Percentiles rank a stretch among this genome's conserved stretches.
phyloP scores from a whole-genome alignment of 371 early-diverging fungal species.

The Rhizopus microsporus region DNA sequence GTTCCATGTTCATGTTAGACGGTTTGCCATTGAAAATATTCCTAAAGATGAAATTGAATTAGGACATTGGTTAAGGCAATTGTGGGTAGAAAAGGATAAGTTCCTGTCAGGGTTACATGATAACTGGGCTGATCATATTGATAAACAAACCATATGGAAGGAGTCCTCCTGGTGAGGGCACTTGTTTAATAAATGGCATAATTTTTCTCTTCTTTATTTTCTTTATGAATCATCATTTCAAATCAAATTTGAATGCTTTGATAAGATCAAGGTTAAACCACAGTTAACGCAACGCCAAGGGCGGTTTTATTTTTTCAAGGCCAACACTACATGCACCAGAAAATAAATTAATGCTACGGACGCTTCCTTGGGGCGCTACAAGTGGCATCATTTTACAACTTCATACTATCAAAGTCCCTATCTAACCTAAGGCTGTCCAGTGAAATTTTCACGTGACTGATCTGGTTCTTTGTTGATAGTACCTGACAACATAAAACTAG shows the following conservation, averaged over 20 bases:
- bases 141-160: conserved; percentile 33
- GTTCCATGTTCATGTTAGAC: conserved; percentile 69
- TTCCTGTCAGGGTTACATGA: conserved; percentile 53
- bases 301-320: no score
- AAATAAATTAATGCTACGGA: no score
- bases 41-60: conserved; percentile 60
- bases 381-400: no score
- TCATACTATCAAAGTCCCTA: no score
- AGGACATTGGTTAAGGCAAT: conserved; percentile 59
- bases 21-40: conserved; percentile 60
- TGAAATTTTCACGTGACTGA: no score
- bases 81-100: conserved; percentile 68
- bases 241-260: not conserved
- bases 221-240: not conserved
- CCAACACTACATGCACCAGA: no score
- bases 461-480: no score
- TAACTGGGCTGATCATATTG: conserved; percentile 29
- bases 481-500: not conserved
- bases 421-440: no score
- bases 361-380: no score
- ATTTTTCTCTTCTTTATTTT: conserved; percentile 9
- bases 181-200: not conserved
- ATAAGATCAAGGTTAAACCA: not conserved
- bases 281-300: not conserved
- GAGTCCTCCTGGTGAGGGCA: conserved; percentile 25